A percentile compares a stretch with the other conserved stretches of the same genome.
Conservation (phyloP, 2,329 filamentous ascomycete species). For the Macroventuria anomochaeta region DNA sequence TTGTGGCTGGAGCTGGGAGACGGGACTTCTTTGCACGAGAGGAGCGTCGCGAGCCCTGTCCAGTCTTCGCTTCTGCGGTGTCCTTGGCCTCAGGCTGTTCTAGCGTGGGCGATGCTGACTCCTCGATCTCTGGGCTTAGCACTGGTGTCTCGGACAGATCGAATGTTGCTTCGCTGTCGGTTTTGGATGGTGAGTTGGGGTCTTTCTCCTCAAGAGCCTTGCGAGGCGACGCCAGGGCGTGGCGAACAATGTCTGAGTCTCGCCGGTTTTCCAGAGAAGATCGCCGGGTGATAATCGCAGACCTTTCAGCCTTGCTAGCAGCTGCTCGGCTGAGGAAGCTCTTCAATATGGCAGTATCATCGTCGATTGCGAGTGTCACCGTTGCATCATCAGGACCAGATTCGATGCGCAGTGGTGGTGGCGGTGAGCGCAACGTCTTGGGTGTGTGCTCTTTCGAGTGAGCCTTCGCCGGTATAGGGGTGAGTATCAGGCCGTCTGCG, state of each 20-base stretch:
- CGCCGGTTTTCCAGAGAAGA: constrained; percentile 55
- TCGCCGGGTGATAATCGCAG: constrained; percentile 45
- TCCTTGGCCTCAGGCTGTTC: constrained; percentile 23
- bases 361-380: constrained; percentile 48
- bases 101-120: constrained; percentile 25
- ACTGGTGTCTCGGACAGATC: constrained; percentile 42
- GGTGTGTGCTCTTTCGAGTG: constrained; percentile 23
- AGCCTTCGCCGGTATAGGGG: constrained; percentile 21
- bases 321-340: constrained; percentile 58
- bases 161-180: constrained; percentile 40
- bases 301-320: constrained; percentile 53
- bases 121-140: constrained; percentile 25
- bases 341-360: constrained; percentile 58
- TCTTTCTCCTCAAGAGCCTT: constrained; percentile 56
- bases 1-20: constrained; percentile 38
- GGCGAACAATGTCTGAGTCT: constrained; percentile 55
- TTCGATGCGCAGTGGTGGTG: constrained; percentile 34
- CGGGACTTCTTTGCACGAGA: constrained; percentile 45
- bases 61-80: constrained; percentile 21
- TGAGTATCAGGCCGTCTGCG: constrained; percentile 40
- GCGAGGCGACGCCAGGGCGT: constrained; percentile 55
- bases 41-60: constrained; percentile 40
- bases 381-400: constrained; percentile 38
- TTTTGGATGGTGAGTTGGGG: constrained; percentile 55
- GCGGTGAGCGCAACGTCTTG: constrained; percentile 37